phyloP scores from a whole-genome alignment of 352 stramenopile species.

The Globisporangium apiculatum region DNA sequence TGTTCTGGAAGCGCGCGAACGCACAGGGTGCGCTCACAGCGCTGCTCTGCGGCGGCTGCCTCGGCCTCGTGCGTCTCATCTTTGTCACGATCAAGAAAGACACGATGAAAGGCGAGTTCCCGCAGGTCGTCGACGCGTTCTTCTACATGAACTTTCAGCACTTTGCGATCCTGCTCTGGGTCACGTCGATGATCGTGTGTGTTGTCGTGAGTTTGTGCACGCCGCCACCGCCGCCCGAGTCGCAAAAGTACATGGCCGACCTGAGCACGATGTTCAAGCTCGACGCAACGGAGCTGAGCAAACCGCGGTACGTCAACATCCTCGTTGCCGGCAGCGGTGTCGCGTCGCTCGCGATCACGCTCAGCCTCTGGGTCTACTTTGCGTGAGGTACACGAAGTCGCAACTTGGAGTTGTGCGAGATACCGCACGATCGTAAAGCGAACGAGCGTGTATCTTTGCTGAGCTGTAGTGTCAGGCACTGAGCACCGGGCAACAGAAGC shows the following conservation, averaged over 20 bases:
- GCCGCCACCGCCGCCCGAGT: slow-evolving; percentile 24
- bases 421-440: not conserved
- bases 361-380: slow-evolving; percentile 53
- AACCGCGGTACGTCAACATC: slow-evolving; percentile 41
- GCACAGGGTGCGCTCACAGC: slow-evolving; percentile 38
- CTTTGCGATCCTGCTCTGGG: slow-evolving; percentile 52
- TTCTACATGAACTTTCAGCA: slow-evolving; percentile 75
- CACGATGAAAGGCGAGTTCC: slow-evolving; percentile 30
- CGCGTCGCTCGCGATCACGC: slow-evolving; percentile 32
- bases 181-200: slow-evolving; percentile 36
- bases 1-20: slow-evolving; percentile 45
- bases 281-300: slow-evolving; percentile 36
- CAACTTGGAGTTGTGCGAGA: not conserved
- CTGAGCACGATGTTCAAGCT: slow-evolving; percentile 45
- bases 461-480: too few species aligned
- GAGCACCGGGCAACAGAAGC: too few species aligned
- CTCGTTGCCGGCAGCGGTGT: slow-evolving; percentile 35
- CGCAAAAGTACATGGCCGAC: slow-evolving; percentile 45
- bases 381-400: slow-evolving; percentile 7
- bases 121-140: slow-evolving; percentile 35
- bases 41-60: slow-evolving; percentile 38
- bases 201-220: slow-evolving; percentile 46
- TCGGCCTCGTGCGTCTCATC: slow-evolving; percentile 42
- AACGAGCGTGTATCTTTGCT: not conserved
- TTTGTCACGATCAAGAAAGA: slow-evolving; percentile 51